Evolutionary conservation across 176 grass and related monocot genomes (phyloP).

Genomic region (Rhipidocladum racemiflorum): DNA sequence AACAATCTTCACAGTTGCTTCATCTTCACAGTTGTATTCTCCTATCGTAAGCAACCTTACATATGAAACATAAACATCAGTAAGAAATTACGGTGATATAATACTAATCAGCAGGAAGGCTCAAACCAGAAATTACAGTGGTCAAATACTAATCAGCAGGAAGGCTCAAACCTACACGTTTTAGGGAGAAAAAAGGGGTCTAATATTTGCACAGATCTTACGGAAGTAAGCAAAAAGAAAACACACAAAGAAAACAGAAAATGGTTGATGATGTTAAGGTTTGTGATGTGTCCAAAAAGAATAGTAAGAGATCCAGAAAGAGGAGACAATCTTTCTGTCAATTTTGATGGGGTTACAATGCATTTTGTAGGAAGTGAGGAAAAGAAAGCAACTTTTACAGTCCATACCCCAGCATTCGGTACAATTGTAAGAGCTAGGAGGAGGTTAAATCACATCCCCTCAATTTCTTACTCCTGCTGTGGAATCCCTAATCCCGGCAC

Average conservation of each 20-base stretch:
- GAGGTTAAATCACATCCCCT: neutral
- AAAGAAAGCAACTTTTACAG: constrained; percentile 7
- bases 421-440: neutral
- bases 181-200: neutral
- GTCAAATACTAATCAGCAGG: neutral
- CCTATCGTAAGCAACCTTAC: constrained; percentile 75
- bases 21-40: constrained; percentile 81
- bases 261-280: constrained; percentile 3
- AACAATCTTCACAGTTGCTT: constrained; percentile 51
- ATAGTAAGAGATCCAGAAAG: constrained; percentile 1
- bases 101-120: neutral
- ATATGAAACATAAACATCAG: constrained; percentile 30
- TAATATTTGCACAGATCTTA: neutral
- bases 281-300: constrained; percentile 9
- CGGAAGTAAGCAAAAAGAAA: constrained; percentile 20
- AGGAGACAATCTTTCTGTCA: neutral
- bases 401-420: neutral
- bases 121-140: neutral
- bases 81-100: neutral
- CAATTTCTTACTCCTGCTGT: neutral
- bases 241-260: neutral
- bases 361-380: neutral
- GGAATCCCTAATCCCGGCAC: neutral
- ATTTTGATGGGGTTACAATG: constrained; percentile 11
- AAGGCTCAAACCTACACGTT: neutral